Evolutionary conservation across 1,284 basidiomycete genomes (phyloP).

Genomic region (Leccinum griseonigrum): DNA sequence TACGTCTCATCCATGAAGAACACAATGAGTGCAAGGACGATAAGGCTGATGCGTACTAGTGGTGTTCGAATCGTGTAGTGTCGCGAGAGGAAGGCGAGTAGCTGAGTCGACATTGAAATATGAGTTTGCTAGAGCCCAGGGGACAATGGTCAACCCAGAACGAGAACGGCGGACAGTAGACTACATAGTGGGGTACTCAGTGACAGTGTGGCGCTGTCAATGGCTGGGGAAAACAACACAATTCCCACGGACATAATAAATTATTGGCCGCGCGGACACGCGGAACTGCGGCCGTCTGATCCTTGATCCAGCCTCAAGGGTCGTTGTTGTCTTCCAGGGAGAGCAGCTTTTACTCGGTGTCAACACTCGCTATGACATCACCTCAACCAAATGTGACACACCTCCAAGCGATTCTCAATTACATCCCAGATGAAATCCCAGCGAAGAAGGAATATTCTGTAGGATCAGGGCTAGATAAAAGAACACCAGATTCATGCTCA

Average conservation of each 20-base stretch:
- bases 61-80: no score
- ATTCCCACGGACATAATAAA: no score
- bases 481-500: conserved; percentile 73
- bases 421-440: conserved; percentile 96
- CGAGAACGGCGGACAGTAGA: no score
- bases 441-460: conserved; percentile 78
- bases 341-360: conserved; percentile 49
- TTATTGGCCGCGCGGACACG: no score
- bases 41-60: neutral
- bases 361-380: neutral
- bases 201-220: no score
- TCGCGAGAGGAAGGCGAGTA: no score
- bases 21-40: conserved; percentile 57
- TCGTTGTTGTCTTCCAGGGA: conserved; percentile 59
- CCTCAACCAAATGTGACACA: conserved; percentile 34
- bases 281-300: no score
- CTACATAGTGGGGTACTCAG: no score
- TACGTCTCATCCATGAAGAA: conserved; percentile 68
- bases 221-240: no score
- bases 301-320: conserved; percentile 38
- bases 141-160: no score
- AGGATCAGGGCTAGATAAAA: conserved; percentile 81
- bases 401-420: conserved; percentile 86
- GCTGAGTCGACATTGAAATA: no score
- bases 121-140: no score